These are phyloP conservation scores for Nannochloris sp. DNA, from an alignment of 139 green algal genomes.

Conservation along the genomic window DNA sequence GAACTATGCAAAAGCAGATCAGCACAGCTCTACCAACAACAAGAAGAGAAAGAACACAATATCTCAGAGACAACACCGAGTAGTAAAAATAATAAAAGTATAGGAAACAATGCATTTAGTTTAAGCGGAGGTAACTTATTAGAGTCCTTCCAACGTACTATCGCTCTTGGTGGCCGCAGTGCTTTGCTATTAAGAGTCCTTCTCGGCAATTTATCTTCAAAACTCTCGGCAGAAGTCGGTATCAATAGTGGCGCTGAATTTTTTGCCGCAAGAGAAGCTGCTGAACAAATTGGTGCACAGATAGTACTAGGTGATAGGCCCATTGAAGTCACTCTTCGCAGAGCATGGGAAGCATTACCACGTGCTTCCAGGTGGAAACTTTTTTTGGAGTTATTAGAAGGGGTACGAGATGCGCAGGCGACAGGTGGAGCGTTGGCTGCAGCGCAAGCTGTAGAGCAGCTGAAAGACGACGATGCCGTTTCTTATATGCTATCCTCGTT, in stretches of 20 bases:
- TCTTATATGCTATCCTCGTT: constrained; percentile 18
- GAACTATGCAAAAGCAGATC: constrained; percentile 65
- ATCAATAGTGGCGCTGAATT: constrained; percentile 54
- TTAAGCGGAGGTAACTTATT: constrained; percentile 36
- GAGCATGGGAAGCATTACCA: constrained; percentile 55
- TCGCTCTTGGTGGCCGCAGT: constrained; percentile 49
- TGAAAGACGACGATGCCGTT: constrained; percentile 41
- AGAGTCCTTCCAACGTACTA: constrained; percentile 31
- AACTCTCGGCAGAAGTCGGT: constrained; percentile 21
- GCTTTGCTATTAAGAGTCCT: constrained; percentile 58
- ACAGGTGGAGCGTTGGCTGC: neutral
- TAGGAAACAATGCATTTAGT: constrained; percentile 34
- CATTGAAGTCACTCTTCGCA: constrained; percentile 73
- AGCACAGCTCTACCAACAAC: constrained; percentile 28
- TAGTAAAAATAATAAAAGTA: neutral
- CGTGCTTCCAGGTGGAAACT: constrained; percentile 27
- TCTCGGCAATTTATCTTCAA: constrained; percentile 20
- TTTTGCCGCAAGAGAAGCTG: constrained; percentile 37
- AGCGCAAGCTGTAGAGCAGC: constrained; percentile 3
- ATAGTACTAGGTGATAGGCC: constrained; percentile 79
- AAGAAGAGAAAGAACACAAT: neutral
- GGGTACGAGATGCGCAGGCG: neutral
- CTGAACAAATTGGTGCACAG: constrained; percentile 44
- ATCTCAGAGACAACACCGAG: neutral
- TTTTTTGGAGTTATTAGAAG: constrained; percentile 23